Percentiles rank a stretch among this genome's conserved stretches.
Evolutionary conservation across 2,329 filamentous ascomycete species (phyloP).

Genomic region (Colletotrichum musicola): DNA sequence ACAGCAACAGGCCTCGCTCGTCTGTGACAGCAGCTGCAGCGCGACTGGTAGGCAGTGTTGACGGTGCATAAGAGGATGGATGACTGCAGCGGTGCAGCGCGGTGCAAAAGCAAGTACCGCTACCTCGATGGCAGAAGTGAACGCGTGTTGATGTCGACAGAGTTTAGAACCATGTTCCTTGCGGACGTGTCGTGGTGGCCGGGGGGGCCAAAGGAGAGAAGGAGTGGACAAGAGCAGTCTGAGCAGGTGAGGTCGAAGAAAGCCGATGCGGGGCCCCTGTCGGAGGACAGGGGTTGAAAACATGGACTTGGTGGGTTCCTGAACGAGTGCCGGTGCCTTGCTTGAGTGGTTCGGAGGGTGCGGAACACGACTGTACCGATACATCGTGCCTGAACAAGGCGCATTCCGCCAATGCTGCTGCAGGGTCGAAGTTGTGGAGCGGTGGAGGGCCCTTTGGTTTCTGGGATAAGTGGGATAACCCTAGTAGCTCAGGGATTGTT

Average conservation of each 20-base stretch:
- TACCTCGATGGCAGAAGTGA: slow-evolving; percentile 13
- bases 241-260: slow-evolving; percentile 29
- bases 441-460: slow-evolving; percentile 22
- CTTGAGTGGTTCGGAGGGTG: slow-evolving; percentile 33
- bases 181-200: slow-evolving; percentile 1
- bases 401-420: slow-evolving; percentile 17
- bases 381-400: slow-evolving; percentile 5
- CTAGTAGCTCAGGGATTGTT: slow-evolving; percentile 27
- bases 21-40: too few species aligned
- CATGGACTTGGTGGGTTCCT: slow-evolving; percentile 35
- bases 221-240: slow-evolving; percentile 9
- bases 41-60: too few species aligned
- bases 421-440: slow-evolving; percentile 23
- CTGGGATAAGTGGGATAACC: slow-evolving; percentile 21
- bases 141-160: slow-evolving; percentile 22
- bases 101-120: slow-evolving; percentile 14
- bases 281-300: slow-evolving; percentile 26
- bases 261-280: slow-evolving; percentile 24
- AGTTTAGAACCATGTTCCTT: slow-evolving; percentile 33
- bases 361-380: slow-evolving; percentile 28
- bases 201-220: slow-evolving; percentile 13
- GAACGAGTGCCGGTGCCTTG: slow-evolving; percentile 38
- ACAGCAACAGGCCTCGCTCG: too few species aligned
- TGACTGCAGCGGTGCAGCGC: background rate
- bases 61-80: background rate